Evolutionary conservation across 2,329 filamentous ascomycete genomes (phyloP), one percentile per base, ranked within the genome.

Genomic region (Colletotrichum cuscutae): DNA sequence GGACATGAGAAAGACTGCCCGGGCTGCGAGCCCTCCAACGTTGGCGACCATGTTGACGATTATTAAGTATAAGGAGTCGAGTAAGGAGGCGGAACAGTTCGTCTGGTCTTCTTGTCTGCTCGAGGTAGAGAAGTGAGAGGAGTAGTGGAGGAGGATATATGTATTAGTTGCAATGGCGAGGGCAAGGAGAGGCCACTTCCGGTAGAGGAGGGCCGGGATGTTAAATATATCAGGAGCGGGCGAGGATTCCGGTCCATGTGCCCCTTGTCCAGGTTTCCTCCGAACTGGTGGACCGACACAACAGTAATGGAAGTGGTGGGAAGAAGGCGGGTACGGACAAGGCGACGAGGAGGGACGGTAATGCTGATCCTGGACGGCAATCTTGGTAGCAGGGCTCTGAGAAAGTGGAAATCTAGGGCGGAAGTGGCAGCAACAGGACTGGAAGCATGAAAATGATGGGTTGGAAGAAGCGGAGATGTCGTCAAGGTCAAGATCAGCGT

Each of bases 1-100:
- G 19, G 74, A 75, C 60, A 74, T 74, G 64, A 75, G 26, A 52
- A 75, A 75, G 56, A 69, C 68, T 61, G 72, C 72, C 28, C 74
- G 72, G 35, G 68, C 68, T 63, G 72, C 74, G 42, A 75, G 69
- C 26, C 68, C 65, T 24, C 71, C 71, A n/a, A 75, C 19, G 46
- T 73, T 72, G 61, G 74, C 63, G 49, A 74, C 74, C 74, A 75
- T 75, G 26, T 53, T 72, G 72, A 24, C 22, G 35, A 68, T 46
- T 72, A 68, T 61, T 60, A 64, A 52, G 52, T 68, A 65, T 61
- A 65, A 30, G 13, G 59, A 52, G 28, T 35, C 35, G 46, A 73
- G 53, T 28, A 63, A 12, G 13, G 57, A 62, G 52, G 46, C 32
- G 49, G 57, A n/a, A 53, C 32, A 5, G 26, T 49, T 56, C 46